Conservation (phyloP, 805 yeast species). For the Wickerhamomyces silvicola region DNA sequence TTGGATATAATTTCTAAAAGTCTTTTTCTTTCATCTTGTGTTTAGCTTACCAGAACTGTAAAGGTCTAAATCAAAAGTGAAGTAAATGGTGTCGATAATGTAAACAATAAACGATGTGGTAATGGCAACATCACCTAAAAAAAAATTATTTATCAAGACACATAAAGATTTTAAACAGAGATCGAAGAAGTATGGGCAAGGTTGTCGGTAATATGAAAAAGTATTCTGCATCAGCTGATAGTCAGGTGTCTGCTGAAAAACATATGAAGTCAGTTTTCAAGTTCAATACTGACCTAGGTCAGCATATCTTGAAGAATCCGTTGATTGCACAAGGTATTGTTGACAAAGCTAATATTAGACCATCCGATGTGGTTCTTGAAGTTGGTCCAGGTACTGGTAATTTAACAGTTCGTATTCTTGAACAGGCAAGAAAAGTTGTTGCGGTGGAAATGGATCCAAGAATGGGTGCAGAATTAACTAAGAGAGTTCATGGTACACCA, state of each 20-base stretch:
- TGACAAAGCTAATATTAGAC: slow-evolving; percentile 88
- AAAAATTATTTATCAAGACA: too few relatives aligned
- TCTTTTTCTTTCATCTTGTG: slow-evolving; percentile 19
- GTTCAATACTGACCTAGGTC: slow-evolving; percentile 94
- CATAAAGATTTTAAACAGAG: too few relatives aligned
- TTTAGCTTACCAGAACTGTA: too few relatives aligned
- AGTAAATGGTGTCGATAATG: too few relatives aligned
- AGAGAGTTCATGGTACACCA: slow-evolving; percentile 97
- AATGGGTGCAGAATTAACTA: slow-evolving; percentile 98
- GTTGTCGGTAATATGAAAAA: slow-evolving; percentile 58
- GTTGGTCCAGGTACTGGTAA: slow-evolving; percentile 99
- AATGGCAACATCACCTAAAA: too few relatives aligned
- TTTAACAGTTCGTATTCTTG: slow-evolving; percentile 85
- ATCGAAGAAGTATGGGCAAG: too few relatives aligned
- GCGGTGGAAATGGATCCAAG: slow-evolving; percentile 99
- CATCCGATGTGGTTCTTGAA: slow-evolving; percentile 88
- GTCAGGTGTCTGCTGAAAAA: slow-evolving; percentile 62
- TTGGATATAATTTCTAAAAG: slow-evolving; percentile 16
- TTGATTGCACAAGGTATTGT: slow-evolving; percentile 97
- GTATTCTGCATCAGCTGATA: slow-evolving; percentile 40
- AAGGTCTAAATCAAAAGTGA: too few relatives aligned
- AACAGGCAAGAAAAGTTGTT: slow-evolving; percentile 87
- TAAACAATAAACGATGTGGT: too few relatives aligned
- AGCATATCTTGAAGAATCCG: slow-evolving; percentile 94
- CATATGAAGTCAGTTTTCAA: slow-evolving; percentile 83